phyloP scores from a whole-genome alignment of 176 grass and related monocot species.

The Luzula sylvatica region DNA sequence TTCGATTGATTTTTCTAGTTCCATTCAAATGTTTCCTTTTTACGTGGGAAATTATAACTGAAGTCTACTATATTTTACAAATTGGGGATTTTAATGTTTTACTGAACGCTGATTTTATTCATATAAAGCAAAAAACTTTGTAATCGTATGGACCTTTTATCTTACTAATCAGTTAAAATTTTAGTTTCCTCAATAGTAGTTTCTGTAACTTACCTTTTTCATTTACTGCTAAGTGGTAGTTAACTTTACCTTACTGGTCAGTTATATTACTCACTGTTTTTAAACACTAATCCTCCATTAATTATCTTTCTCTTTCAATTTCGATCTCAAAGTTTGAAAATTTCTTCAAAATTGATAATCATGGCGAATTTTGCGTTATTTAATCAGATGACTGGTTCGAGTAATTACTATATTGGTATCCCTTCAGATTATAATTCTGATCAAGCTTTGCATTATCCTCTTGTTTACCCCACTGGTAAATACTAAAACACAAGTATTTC shows the following conservation, averaged over 20 bases:
- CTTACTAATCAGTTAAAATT: constrained; percentile 1
- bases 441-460: constrained; percentile 49
- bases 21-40: no score
- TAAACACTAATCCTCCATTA: constrained; percentile 22
- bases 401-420: constrained; percentile 38
- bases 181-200: constrained; percentile 1
- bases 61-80: not conserved
- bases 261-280: not conserved
- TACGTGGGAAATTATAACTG: no score
- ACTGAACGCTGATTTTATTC: not conserved
- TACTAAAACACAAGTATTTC: no score
- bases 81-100: constrained; percentile 11
- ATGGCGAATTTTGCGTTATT: constrained; percentile 21
- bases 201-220: not conserved
- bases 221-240: not conserved
- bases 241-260: constrained; percentile 6
- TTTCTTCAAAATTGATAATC: constrained; percentile 2
- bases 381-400: constrained; percentile 44
- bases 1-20: not conserved
- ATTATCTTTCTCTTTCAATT: constrained; percentile 8
- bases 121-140: not conserved
- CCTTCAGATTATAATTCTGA: constrained; percentile 37
- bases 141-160: not conserved
- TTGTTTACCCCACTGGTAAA: constrained; percentile 41
- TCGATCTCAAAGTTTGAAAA: not conserved